Evolutionary conservation across 495 filamentous ascomycete species (phyloP), one percentile per base, ranked within the genome.

Genomic region (Arthonia radiata): DNA sequence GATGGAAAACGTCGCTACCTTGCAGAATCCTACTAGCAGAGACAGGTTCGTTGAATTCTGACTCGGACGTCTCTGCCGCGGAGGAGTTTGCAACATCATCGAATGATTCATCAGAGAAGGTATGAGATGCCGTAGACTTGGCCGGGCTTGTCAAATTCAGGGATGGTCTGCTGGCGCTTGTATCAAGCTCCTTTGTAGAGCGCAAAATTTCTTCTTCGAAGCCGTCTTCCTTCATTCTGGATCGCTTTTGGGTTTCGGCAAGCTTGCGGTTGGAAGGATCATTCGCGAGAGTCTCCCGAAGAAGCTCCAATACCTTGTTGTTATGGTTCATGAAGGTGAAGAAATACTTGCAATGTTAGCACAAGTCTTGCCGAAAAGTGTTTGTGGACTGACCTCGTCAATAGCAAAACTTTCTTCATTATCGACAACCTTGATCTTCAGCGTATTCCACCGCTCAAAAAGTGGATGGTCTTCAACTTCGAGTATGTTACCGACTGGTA

Each of bases 281-380:
- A n/a, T n/a, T n/a, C n/a, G n/a, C n/a, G n/a, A n/a, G n/a, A n/a
- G n/a, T n/a, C n/a, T n/a, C n/a, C n/a, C 67, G 71, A 17, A 97
- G 49, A 13, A 86, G 63, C 24, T 69, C 63, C 29, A 91, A 61
- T 4, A 82, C 86, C 31, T 93, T 78, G 39, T 76, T 68, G 4
- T 79, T 79, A 27, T 67, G 74, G 34, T 67, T 72, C 41, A 92
- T 92, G 47, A 94, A 94, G 0, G 82, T 77, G 44, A 97, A 94
- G 42, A 82, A 94, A 46, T 93, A 91, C 76, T 89, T 32, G 4
- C 15, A n/a, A 4, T n/a, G 37, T 46, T 27, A 46, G 47, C 36
- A 5, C 31, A n/a, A n/a, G n/a, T n/a, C n/a, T n/a, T n/a, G n/a
- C n/a, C n/a, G n/a, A 13, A 27, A 13, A 24, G 4, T 11, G 13